These are phyloP conservation scores for Cytospora piceae DNA, from an alignment of 2,329 filamentous ascomycete genomes.

Conservation along the genomic window DNA sequence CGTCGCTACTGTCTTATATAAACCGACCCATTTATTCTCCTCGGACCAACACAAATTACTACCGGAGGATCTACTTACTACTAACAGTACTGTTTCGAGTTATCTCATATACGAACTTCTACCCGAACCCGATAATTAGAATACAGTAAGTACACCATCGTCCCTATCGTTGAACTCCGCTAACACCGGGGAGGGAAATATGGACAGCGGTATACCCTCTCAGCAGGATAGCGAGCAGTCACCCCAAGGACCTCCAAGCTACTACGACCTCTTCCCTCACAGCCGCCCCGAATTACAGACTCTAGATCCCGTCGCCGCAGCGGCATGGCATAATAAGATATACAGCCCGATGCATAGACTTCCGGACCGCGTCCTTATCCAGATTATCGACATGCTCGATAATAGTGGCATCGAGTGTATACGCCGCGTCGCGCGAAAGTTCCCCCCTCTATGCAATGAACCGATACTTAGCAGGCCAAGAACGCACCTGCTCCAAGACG, in stretches of 20 bases:
- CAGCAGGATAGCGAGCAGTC: not conserved
- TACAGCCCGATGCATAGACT: constrained; percentile 5
- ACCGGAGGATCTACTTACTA: no score
- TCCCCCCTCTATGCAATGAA: not conserved
- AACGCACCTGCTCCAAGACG: not conserved
- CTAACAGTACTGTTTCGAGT: no score
- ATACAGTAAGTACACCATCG: not conserved
- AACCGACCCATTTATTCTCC: no score
- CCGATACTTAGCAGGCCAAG: constrained; percentile 1
- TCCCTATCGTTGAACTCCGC: not conserved
- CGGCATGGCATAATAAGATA: constrained; percentile 2
- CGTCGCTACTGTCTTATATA: no score
- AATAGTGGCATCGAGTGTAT: constrained; percentile 14
- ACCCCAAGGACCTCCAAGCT: constrained; percentile 7
- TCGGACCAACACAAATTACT: no score
- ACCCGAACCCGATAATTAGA: not conserved
- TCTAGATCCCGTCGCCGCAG: constrained; percentile 1
- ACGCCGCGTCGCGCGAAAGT: constrained; percentile 11
- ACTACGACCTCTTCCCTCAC: not conserved
- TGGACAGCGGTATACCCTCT: not conserved
- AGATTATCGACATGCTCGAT: constrained; percentile 15
- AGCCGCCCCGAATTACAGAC: not conserved
- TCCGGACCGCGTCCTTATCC: not conserved
- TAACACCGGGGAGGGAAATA: not conserved
- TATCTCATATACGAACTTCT: not conserved